Evolutionary conservation across 176 grass and related monocot species (phyloP), one percentile per base, ranked within the genome.

Genomic region (Oryza glumipatula): DNA sequence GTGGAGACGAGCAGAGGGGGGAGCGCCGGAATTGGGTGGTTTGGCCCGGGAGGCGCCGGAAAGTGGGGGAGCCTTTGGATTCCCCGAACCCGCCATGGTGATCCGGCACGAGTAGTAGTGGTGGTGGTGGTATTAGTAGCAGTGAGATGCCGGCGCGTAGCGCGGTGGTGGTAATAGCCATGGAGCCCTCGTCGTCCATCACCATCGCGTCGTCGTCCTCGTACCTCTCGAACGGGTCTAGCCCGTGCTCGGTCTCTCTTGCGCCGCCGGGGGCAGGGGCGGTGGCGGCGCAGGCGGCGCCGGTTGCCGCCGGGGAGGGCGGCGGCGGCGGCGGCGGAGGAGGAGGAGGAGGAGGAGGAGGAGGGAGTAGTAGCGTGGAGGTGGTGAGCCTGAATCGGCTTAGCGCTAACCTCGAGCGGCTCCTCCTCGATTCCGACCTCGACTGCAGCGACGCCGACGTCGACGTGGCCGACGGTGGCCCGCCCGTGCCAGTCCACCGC

Each of bases 391-490:
- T 99, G 63, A 63, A 56, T 48, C 88, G 90, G 48, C 94, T 99
- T 63, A 99, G 97, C 79, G 64, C 39, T 41, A 99, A 99, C 52
- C 94, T 99, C 36, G 94, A 89, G 88, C 83, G 79, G 64, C 92
- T 99, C 24, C 88, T 94, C 73, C 49, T 92, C 67, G 89, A 96
- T 58, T 47, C 46, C 1, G 86, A 92, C 52, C 89, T 99, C 32
- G 93, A 91, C 66, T 96, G 91, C 86, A 96, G 88, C 83, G 97
- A 99, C 81, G 97, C 97, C 26, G 91, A 99, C 24, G 82, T 99
- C 79, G 73, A 94, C 23, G 48, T 99, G 70, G 85, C 70, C 33
- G 89, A 88, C 68, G 90, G 94, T 17, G 91, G 88, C 1, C 47
- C 61, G 32, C 86, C 97, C 0, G 82, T 99, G 3, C 83, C 91